Base-by-base conservation (phyloP, 2,329 filamentous ascomycete species). In the Sphaerulina musiva region DNA sequence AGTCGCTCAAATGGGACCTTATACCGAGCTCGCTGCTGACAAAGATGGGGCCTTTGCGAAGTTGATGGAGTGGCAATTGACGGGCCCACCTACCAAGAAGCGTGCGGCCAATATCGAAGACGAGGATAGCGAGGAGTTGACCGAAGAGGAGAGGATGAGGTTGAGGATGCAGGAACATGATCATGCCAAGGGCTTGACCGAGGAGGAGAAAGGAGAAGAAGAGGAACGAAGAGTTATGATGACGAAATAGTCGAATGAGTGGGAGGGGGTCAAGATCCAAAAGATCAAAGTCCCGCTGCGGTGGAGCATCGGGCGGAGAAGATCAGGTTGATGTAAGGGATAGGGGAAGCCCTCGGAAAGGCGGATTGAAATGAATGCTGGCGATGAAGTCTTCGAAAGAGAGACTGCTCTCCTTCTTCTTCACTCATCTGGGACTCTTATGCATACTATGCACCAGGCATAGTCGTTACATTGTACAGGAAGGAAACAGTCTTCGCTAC, bases 61-160 rank as follows among this genome's bases (percentile, higher is more conserved):
- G 73, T 77, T 98, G 50, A 98, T 98, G 93, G 92, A 97, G 72
- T 97, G 91, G 91, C 93, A 98, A 74, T 87, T 97, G 82, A 93
- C 81, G 64, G 86, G 87, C 7, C 89, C 95, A 34, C 49, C 31
- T 7, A 38, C 34, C 17, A 51, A 36, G 17, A 51, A 36, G 23
- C 56, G 36, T 38, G 34, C 10, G 8, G 26, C 26, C 14, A 58
- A 59, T 31, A 45, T 41, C 46, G 47, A 51, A 54, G 42, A 43
- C 44, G 55, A 56, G 62, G 47, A 60, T 55, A 48, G 60, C 44
- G 48, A 58, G 8, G 59, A 61, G 29, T 23, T 63, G 46, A 62
- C 61, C 0, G 61, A 63, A 34, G 61, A 76, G 40, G 78, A 81
- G 57, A 72, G 79, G 53, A 78, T 80, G 64, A 71, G 80, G 59